These are phyloP conservation scores for Rhizophagus prolifer DNA, from an alignment of 192 early-diverging fungal species.

Conservation along the genomic window DNA sequence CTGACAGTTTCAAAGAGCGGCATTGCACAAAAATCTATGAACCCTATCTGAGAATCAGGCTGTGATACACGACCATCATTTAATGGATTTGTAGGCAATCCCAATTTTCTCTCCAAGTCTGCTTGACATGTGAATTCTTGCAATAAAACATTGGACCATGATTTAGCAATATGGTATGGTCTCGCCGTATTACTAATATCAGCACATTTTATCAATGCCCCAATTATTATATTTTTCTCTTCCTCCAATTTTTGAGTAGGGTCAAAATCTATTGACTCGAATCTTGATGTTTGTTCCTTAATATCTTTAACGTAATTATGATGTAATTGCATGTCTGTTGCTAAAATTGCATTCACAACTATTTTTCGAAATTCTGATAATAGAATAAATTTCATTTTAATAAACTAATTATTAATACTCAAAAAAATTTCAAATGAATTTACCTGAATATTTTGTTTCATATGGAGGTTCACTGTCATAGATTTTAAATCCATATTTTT, in stretches of 20 bases:
- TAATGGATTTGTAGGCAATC: slow-evolving; percentile 46
- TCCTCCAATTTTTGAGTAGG: slow-evolving; percentile 44
- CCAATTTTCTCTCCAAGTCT: slow-evolving; percentile 71
- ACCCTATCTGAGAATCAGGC: slow-evolving; percentile 52
- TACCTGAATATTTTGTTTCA: slow-evolving; percentile 11
- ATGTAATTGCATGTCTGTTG: slow-evolving; percentile 82
- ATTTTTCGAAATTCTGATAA: slow-evolving; percentile 67
- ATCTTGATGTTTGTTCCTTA: slow-evolving; percentile 58
- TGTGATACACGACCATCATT: slow-evolving; percentile 49
- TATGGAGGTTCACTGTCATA: slow-evolving; percentile 39
- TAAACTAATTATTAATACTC: background rate
- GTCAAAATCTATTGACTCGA: slow-evolving; percentile 39
- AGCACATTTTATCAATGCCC: slow-evolving; percentile 77
- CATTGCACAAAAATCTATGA: slow-evolving; percentile 54
- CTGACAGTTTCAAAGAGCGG: slow-evolving; percentile 49
- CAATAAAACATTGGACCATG: slow-evolving; percentile 69
- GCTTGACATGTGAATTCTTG: slow-evolving; percentile 70
- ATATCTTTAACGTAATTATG: slow-evolving; percentile 76
- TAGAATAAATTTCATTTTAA: background rate
- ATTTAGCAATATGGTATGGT: slow-evolving; percentile 65
- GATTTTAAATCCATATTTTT: slow-evolving; percentile 55
- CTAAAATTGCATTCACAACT: slow-evolving; percentile 69
- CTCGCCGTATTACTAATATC: slow-evolving; percentile 79
- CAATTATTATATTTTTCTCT: slow-evolving; percentile 65
- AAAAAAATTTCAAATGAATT: background rate